Evolutionary conservation across 73 alveolate species (phyloP).

Genomic region (Blepharisma stoltei): DNA sequence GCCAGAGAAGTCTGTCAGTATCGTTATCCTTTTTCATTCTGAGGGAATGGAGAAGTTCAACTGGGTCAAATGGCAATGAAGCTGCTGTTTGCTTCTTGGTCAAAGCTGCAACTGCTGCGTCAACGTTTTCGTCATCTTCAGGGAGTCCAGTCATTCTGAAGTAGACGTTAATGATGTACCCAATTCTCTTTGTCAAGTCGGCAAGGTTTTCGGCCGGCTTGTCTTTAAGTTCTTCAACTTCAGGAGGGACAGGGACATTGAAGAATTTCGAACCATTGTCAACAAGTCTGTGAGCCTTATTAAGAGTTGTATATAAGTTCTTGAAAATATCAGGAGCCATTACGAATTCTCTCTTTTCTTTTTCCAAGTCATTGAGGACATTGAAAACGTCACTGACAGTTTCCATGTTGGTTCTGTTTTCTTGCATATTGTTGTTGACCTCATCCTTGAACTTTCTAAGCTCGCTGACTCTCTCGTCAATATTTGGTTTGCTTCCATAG

Average conservation of each 20-base stretch:
- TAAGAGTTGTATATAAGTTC: not conserved
- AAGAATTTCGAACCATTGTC: not conserved
- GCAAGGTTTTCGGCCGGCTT: not conserved
- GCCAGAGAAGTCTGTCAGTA: not conserved
- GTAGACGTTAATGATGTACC: not conserved
- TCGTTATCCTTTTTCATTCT: slow-evolving; percentile 2
- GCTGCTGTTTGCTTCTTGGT: not conserved
- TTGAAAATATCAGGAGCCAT: not conserved
- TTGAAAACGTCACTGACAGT: not conserved
- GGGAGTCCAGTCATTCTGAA: slow-evolving; percentile 22
- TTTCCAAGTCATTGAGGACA: not conserved
- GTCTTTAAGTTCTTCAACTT: slow-evolving; percentile 7
- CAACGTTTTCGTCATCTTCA: slow-evolving; percentile 9
- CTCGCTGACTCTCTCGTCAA: not conserved
- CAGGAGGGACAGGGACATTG: not conserved
- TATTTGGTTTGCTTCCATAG: not conserved
- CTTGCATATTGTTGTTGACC: not conserved
- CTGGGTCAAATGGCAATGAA: slow-evolving; percentile 17
- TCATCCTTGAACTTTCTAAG: not conserved
- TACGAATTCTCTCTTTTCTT: not conserved
- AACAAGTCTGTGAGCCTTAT: not conserved
- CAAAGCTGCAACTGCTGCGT: slow-evolving; percentile 4
- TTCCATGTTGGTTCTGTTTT: not conserved
- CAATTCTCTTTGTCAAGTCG: slow-evolving; percentile 1
- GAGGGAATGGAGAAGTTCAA: not conserved